phyloP scores from a whole-genome alignment of 1,284 basidiomycete genomes.

The Ustilago trichophora region DNA sequence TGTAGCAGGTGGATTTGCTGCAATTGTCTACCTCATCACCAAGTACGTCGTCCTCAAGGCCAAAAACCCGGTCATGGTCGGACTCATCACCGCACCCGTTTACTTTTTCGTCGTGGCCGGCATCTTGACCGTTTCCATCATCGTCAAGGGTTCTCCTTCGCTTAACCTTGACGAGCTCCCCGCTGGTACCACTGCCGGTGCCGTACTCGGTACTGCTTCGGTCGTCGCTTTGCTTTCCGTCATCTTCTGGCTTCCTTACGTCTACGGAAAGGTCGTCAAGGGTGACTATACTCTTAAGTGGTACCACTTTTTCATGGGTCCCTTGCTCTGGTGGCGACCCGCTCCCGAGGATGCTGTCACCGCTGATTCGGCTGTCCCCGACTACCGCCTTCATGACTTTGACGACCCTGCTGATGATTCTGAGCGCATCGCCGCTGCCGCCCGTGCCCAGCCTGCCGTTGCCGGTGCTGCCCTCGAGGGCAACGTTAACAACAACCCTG shows the following conservation, averaged over 20 bases:
- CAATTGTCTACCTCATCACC: conserved; percentile 43
- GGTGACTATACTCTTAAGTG: conserved; percentile 41
- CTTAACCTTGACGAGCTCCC: conserved; percentile 41
- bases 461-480: conserved; percentile 14
- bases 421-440: conserved; percentile 6
- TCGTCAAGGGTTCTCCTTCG: conserved; percentile 47
- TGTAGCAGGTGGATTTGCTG: conserved; percentile 32
- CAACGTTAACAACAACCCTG: background rate
- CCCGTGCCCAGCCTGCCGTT: conserved; percentile 9
- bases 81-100: conserved; percentile 28
- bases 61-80: conserved; percentile 33
- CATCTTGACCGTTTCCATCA: conserved; percentile 40
- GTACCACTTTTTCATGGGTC: conserved; percentile 52
- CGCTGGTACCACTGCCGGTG: conserved; percentile 17
- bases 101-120: conserved; percentile 39
- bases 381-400: conserved; percentile 34
- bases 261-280: conserved; percentile 40
- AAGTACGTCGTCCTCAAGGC: conserved; percentile 39
- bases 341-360: conserved; percentile 34
- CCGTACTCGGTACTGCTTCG: conserved; percentile 31
- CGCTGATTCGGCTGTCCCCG: conserved; percentile 30
- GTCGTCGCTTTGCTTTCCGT: conserved; percentile 31
- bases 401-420: conserved; percentile 9
- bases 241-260: conserved; percentile 47
- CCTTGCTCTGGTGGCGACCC: conserved; percentile 27